Base-by-base conservation (phyloP, 768 basidiomycete genomes). In the Lepiota venenata region DNA sequence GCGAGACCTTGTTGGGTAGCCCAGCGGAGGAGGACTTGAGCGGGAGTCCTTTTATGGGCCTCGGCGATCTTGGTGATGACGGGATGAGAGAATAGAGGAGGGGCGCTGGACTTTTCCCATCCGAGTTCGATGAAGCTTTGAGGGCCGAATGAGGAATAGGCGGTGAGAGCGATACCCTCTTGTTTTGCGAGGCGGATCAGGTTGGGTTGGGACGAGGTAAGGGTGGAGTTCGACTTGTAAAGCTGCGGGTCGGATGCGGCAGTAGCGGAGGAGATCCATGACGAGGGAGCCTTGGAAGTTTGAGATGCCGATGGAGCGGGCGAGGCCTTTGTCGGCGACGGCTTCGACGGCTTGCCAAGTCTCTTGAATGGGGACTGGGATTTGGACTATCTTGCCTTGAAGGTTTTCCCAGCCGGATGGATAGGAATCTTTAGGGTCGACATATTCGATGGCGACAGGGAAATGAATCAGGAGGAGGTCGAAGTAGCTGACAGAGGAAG, bases 291-390 rank as follows among this genome's bases (percentile, higher is more conserved):
- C 88, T 60, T 80, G 78, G 72, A 80, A 85, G 73, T 93, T 93
- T 63, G 88, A 92, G 57, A 50, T 64, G 53, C 91, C 93, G 60
- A 95, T 91, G 64, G 92, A 88, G 74, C 82, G 90, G 9, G 74
- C 81, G 38, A 85, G 66, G 7, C 85, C 85, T 40, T 78, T 76
- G 58, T 90, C 86, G 44, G 86, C 85, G 18, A 94, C 79, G 56
- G 77, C 74, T 69, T 96, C 93, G 84, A 96, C 81, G 14, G 81
- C 89, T 39, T 69, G 64, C 91, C 91, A 95, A 15, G 93, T 95
- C 73, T 91, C 87, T 61, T 84, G 82, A 66, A 90, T 79, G 37
- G 87, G 85, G 0, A 81, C 83, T 75, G 68, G 68, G 84, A 85
- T 78, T 37, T 85, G 76, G 60, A 82, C 70, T 29, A 91, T 83